Evolutionary conservation across 345 rosid genomes (phyloP).

Genomic region (Limnanthes douglasii): DNA sequence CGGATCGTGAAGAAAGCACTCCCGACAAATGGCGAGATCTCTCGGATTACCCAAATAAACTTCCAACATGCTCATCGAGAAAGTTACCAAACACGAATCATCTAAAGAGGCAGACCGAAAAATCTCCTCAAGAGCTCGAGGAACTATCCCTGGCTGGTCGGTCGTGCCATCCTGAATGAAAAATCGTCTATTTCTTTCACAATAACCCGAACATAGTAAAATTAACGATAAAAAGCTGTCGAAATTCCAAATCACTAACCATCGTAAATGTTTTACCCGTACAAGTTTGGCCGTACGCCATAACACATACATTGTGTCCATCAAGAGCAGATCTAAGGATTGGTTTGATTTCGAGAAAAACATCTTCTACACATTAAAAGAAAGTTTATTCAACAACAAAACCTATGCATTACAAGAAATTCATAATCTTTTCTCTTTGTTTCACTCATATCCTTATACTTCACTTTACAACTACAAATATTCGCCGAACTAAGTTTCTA

Average conservation of each 20-base stretch:
- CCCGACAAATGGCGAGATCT: no score
- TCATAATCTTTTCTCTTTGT: no score
- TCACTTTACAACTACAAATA: no score
- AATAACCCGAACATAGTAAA: not conserved
- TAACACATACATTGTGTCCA: slow-evolving; percentile 77
- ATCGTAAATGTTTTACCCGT: slow-evolving; percentile 90
- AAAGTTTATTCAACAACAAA: slow-evolving; percentile 28
- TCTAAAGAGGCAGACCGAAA: slow-evolving; percentile 32
- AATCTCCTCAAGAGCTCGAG: slow-evolving; percentile 56
- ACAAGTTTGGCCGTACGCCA: slow-evolving; percentile 95
- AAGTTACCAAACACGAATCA: slow-evolving; percentile 27
- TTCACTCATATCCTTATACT: no score
- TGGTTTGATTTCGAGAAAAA: slow-evolving; percentile 67
- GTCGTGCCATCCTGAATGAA: slow-evolving; percentile 53
- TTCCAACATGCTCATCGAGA: slow-evolving; percentile 93
- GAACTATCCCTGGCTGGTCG: slow-evolving; percentile 63
- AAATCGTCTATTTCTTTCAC: slow-evolving; percentile 4
- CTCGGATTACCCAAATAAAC: slow-evolving; percentile 75
- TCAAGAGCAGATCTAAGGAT: slow-evolving; percentile 82
- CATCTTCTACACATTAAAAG: slow-evolving; percentile 59
- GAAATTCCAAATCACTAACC: slow-evolving; percentile 29
- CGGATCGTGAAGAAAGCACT: no score
- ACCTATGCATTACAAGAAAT: no score
- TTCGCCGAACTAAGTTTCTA: no score
- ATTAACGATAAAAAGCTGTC: not conserved